phyloP scores from a whole-genome alignment of 495 filamentous ascomycete genomes.

The Tuber melanosporum region DNA sequence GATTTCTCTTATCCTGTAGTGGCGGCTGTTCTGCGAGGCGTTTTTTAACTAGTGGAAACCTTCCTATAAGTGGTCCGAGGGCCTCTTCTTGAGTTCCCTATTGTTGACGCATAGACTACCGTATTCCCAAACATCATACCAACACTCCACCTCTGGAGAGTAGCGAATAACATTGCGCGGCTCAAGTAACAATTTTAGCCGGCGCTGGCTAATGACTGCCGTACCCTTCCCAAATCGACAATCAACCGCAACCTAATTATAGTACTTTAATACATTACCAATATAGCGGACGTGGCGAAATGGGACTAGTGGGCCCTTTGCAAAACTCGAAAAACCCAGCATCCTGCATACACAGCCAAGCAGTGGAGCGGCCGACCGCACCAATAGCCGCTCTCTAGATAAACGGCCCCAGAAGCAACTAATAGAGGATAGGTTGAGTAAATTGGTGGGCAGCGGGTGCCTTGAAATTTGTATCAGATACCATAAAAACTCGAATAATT shows the following conservation, averaged over 20 bases:
- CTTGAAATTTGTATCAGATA: not conserved
- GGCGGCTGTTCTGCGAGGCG: not conserved
- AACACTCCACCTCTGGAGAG: not conserved
- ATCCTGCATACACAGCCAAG: not conserved
- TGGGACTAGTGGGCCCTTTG: not conserved
- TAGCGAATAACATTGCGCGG: not conserved
- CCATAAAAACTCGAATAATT: too few relatives aligned
- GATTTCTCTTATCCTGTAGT: not conserved
- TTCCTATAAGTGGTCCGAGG: not conserved
- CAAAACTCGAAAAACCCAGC: not conserved
- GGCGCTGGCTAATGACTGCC: not conserved
- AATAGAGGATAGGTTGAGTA: not conserved
- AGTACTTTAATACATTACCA: not conserved
- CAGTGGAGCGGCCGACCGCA: not conserved
- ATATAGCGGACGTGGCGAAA: not conserved
- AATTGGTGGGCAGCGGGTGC: not conserved
- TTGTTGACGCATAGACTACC: not conserved
- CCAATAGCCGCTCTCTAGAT: not conserved
- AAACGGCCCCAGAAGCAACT: not conserved
- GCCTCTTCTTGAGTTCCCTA: not conserved
- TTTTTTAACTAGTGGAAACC: not conserved
- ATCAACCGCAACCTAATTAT: not conserved
- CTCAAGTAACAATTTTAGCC: not conserved
- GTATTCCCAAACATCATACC: not conserved
- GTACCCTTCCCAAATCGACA: not conserved